Evolutionary conservation across 306 rosid species (phyloP), one percentile per base, ranked within the genome.

Genomic region (Dicorynia guianensis): DNA sequence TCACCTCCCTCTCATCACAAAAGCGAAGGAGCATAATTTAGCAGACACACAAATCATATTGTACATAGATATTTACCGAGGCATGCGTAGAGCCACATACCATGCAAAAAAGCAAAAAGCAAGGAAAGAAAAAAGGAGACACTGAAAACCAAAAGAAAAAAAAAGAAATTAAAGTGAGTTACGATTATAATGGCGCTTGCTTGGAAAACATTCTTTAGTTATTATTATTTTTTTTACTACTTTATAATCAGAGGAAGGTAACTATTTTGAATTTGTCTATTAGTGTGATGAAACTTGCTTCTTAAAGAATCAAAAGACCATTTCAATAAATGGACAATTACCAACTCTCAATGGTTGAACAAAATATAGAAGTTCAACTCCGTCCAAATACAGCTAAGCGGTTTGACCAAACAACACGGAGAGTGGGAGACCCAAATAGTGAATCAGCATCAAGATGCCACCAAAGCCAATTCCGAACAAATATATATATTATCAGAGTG

Each of bases 41-140:
- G 30, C 10, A 18, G 20, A 35, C 15, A 72, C 18, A 68, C 5
- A 71, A 47, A 72, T 33, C 19, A 72, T 11, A 43, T 58, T 76
- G 86, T 79, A 87, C 59, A 91, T 85, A 89, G 54, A 44, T 74
- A 77, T 79, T 79, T 87, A n/a, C 20, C 38, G 69, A 49, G 33
- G 47, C 17, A 55, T 76, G 55, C 12, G 13, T 67, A 19, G 52
- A 62, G 71, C 71, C 44, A 12, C 44, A 8, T 10, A 59, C 49
- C 61, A 43, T 66, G 63, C 10, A 58, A 34, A 25, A 25, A 25
- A 25, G 2, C 61, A 53, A 8, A 19, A 8, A 7, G 76, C 40
- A 66, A 25, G 38, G 18, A 11, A 1, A 36, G 18, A 52, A 7
- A 18, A 63, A 33, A 19, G 67, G 46, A 36, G 38, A 44, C n/a